Percentiles rank a stretch among this genome's conserved stretches.
Evolutionary conservation across 441 rosid species (phyloP).

Genomic region (Populus hybrid): DNA sequence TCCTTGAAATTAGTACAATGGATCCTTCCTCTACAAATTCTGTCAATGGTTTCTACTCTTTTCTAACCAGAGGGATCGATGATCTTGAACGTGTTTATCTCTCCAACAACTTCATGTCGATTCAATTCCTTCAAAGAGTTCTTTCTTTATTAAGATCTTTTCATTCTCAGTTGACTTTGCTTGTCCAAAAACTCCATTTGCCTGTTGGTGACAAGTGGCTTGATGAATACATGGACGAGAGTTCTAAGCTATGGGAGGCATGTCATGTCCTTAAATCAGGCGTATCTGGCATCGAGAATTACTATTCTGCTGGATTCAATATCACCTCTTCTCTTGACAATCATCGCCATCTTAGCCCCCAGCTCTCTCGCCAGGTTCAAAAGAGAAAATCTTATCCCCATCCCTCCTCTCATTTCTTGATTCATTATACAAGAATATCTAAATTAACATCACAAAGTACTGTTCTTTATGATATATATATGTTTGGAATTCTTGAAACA

Average conservation of each 20-base stretch:
- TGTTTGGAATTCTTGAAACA: conserved; percentile 23
- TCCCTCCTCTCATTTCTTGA: not conserved
- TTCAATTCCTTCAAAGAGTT: conserved; percentile 75
- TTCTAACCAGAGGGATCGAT: conserved; percentile 73
- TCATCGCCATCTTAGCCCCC: conserved; percentile 56
- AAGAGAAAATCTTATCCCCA: no score
- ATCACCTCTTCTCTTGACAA: conserved; percentile 63
- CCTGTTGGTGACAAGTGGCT: conserved; percentile 99
- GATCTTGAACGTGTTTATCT: conserved; percentile 69
- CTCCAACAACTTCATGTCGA: conserved; percentile 72
- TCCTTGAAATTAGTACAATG: conserved; percentile 26
- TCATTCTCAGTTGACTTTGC: conserved; percentile 69
- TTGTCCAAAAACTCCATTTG: conserved; percentile 83
- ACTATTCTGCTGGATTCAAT: conserved; percentile 58
- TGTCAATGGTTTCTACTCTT: conserved; percentile 78
- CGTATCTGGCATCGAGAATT: conserved; percentile 68
- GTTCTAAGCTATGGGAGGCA: conserved; percentile 93
- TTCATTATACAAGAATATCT: not conserved
- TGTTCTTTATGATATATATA: not conserved
- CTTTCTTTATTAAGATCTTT: conserved; percentile 73
- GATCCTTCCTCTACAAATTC: conserved; percentile 68
- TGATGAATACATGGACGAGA: conserved; percentile 96
- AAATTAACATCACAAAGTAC: not conserved
- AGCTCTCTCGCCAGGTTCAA: conserved; percentile 71
- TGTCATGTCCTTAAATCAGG: conserved; percentile 82